Percentiles rank a stretch among this genome's conserved stretches.
Evolutionary conservation across 768 basidiomycete genomes (phyloP).

Genomic region (Phaeolepiota aurea): DNA sequence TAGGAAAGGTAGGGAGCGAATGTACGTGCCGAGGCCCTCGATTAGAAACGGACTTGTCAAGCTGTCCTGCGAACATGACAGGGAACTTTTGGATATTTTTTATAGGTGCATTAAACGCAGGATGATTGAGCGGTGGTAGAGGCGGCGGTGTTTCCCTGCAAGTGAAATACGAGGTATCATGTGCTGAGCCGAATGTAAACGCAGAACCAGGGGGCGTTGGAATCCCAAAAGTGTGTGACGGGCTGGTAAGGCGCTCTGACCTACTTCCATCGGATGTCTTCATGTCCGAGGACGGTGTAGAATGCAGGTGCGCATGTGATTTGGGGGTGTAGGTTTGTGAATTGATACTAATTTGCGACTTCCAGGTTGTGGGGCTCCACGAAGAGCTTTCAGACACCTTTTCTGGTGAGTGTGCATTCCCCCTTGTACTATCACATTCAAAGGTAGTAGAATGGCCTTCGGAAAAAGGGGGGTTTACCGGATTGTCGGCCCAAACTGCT

Average conservation of each 20-base stretch:
- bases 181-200: constrained; percentile 17
- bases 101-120: constrained; percentile 14
- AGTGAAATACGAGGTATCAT: constrained; percentile 15
- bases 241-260: constrained; percentile 16
- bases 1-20: constrained; percentile 13
- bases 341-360: too few relatives aligned
- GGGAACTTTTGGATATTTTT: background rate
- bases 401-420: too few relatives aligned
- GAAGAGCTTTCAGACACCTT: too few relatives aligned
- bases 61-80: constrained; percentile 8
- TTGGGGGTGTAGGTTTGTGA: constrained; percentile 3
- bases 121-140: constrained; percentile 47
- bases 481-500: too few relatives aligned
- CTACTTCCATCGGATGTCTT: constrained; percentile 8
- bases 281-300: too few relatives aligned
- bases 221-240: constrained; percentile 21
- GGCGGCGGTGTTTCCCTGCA: constrained; percentile 35
- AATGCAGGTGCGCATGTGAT: too few relatives aligned
- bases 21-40: constrained; percentile 12
- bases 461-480: too few relatives aligned
- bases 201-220: constrained; percentile 19
- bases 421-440: too few relatives aligned
- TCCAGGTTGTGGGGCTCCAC: too few relatives aligned
- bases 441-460: too few relatives aligned
- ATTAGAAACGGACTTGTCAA: background rate